Evolutionary conservation across 495 filamentous ascomycete species (phyloP).

Genomic region (Podospora bellae-mahoneyi): DNA sequence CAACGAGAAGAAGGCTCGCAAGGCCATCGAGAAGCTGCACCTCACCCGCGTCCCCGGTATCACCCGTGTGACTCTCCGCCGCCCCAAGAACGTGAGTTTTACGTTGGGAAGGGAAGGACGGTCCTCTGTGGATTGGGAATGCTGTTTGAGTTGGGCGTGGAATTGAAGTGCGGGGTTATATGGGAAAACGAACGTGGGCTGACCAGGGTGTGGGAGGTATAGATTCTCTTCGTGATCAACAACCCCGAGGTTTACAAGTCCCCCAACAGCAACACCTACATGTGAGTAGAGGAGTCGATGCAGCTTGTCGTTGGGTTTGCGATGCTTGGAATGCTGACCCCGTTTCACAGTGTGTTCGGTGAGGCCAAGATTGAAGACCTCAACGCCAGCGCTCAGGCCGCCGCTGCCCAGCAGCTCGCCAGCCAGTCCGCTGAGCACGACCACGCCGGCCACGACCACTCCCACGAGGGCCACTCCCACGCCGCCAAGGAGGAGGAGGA

Average conservation of each 20-base stretch:
- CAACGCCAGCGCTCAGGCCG: slow-evolving; percentile 93
- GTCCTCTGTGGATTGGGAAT: neutral
- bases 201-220: slow-evolving; percentile 19
- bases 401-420: slow-evolving; percentile 86
- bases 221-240: slow-evolving; percentile 99
- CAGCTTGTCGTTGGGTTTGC: neutral
- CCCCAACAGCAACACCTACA: slow-evolving; percentile 97
- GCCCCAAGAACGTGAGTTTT: slow-evolving; percentile 91
- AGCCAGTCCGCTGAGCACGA: slow-evolving; percentile 69
- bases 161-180: neutral
- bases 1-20: slow-evolving; percentile 99
- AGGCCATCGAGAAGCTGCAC: slow-evolving; percentile 96
- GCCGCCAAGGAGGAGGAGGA: slow-evolving; percentile 81
- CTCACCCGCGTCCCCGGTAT: slow-evolving; percentile 95
- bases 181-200: slow-evolving; percentile 19
- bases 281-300: slow-evolving; percentile 57
- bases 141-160: neutral
- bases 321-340: slow-evolving; percentile 9
- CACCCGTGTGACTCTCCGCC: slow-evolving; percentile 92
- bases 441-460: slow-evolving; percentile 56
- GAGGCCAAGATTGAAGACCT: slow-evolving; percentile 99
- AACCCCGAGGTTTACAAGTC: slow-evolving; percentile 99
- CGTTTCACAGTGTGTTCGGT: slow-evolving; percentile 79
- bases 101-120: neutral
- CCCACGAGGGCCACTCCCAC: slow-evolving; percentile 64